Conservation (phyloP, 2,329 filamentous ascomycete genomes). For the Stachybotrys chartarum region DNA sequence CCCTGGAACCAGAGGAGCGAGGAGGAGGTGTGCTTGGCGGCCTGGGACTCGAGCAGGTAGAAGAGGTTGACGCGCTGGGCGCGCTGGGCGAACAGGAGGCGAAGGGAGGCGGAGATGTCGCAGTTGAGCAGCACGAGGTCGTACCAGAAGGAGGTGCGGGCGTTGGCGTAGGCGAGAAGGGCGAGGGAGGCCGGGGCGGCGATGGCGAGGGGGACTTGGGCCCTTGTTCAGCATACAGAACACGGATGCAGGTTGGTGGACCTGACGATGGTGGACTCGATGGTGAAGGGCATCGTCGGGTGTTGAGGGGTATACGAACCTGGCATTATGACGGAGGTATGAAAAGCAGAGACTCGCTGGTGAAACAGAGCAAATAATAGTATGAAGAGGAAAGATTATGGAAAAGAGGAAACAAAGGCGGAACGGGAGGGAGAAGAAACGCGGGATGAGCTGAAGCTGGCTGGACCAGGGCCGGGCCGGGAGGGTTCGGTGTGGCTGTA, state of each 20-base stretch:
- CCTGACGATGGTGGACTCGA: too few species aligned
- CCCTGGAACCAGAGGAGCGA: conserved; percentile 65
- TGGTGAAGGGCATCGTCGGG: too few species aligned
- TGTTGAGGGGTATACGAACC: too few species aligned
- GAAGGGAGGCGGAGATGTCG: conserved; percentile 37
- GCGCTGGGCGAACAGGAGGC: conserved; percentile 39
- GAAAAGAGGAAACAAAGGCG: not conserved
- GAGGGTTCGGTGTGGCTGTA: too few species aligned
- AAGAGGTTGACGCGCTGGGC: conserved; percentile 63
- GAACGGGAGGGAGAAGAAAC: not conserved
- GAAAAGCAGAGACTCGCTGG: not conserved
- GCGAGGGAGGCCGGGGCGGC: conserved; percentile 57
- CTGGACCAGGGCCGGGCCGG: too few species aligned
- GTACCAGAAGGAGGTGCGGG: conserved; percentile 57
- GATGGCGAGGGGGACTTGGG: conserved; percentile 43
- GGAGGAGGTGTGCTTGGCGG: conserved; percentile 42
- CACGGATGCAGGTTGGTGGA: too few species aligned
- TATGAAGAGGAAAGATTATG: too few species aligned
- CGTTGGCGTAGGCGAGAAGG: conserved; percentile 71
- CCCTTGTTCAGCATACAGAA: too few species aligned
- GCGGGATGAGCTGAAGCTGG: not conserved
- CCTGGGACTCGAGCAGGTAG: conserved; percentile 65
- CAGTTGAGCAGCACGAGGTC: conserved; percentile 56
- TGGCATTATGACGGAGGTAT: not conserved
- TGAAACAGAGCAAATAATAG: not conserved